Conservation (phyloP, 2,329 filamentous ascomycete species). For the Chaetomium sp. region DNA sequence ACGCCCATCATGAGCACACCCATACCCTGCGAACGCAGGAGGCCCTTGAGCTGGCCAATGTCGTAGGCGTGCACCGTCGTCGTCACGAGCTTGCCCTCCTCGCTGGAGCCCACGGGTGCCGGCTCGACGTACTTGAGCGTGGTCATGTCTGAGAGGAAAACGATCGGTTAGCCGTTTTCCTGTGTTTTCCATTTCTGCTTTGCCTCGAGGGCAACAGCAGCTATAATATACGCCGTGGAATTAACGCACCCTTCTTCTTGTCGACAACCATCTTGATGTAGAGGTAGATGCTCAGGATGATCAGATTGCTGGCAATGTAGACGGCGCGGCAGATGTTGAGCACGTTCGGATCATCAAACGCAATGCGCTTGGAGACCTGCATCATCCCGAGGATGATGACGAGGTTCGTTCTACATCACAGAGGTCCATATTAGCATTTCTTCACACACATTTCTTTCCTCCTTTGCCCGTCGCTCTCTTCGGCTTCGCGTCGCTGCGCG, state of each 20-base stretch:
- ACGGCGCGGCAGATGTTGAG: slow-evolving; percentile 50
- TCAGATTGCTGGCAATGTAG: slow-evolving; percentile 60
- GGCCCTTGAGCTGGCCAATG: slow-evolving; percentile 70
- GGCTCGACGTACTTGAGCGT: slow-evolving; percentile 99
- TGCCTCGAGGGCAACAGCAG: neutral
- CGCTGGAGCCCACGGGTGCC: slow-evolving; percentile 82
- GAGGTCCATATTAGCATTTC: slow-evolving; percentile 15
- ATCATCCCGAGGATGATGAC: slow-evolving; percentile 96
- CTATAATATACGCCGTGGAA: no score
- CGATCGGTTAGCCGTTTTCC: neutral
- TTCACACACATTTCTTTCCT: no score
- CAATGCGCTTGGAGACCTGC: slow-evolving; percentile 93
- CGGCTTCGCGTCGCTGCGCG: no score
- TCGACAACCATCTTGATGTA: slow-evolving; percentile 83
- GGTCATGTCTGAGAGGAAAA: slow-evolving; percentile 66
- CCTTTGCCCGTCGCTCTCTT: no score
- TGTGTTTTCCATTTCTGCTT: neutral
- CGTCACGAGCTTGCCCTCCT: slow-evolving; percentile 93
- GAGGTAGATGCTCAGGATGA: slow-evolving; percentile 79
- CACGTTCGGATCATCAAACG: slow-evolving; percentile 73
- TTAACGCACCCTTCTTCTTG: slow-evolving; percentile 82
- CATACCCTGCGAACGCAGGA: slow-evolving; percentile 90
- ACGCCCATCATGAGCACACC: slow-evolving; percentile 96
- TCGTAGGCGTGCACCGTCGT: slow-evolving; percentile 97
- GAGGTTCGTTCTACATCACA: slow-evolving; percentile 67